Evolutionary conservation across 1,139 yeast genomes (phyloP).

Genomic region (Torulaspora pretoriensis): DNA sequence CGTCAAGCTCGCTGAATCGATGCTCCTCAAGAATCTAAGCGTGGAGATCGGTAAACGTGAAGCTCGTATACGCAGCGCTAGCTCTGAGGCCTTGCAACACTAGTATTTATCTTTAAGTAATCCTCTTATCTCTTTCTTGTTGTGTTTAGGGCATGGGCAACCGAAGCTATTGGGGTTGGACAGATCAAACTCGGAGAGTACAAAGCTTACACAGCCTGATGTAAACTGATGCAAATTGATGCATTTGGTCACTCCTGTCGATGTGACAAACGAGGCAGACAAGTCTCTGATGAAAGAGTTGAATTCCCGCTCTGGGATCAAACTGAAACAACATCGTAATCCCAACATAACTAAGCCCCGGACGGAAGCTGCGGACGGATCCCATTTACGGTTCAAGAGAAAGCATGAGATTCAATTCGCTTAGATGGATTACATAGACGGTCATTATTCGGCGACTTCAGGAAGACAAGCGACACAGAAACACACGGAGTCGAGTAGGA

Average conservation of each 20-base stretch:
- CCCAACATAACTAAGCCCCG: conserved; percentile 16
- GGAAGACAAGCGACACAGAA: conserved; percentile 10
- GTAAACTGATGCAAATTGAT: conserved; percentile 1
- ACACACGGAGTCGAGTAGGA: conserved; percentile 8
- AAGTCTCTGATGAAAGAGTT: conserved; percentile 35
- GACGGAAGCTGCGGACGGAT: conserved; percentile 2
- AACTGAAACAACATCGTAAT: conserved; percentile 17
- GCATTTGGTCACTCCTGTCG: conserved; percentile 19
- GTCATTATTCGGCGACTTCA: conserved; percentile 28
- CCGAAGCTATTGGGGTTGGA: too few species aligned
- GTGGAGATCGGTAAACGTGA: conserved; percentile 69
- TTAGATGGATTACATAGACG: conserved; percentile 35
- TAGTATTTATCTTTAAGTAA: background rate
- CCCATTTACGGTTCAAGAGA: conserved; percentile 13
- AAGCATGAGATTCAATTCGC: conserved; percentile 30
- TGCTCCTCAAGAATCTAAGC: conserved; percentile 55
- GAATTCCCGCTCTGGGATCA: conserved; percentile 32
- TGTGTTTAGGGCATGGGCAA: background rate
- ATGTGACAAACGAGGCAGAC: conserved; percentile 34
- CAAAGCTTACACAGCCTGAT: background rate
- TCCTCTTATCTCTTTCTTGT: background rate
- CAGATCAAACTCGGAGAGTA: too few species aligned
- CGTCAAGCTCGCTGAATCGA: conserved; percentile 32
- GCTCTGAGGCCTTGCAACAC: conserved; percentile 1
- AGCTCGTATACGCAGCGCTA: background rate